phyloP scores from a whole-genome alignment of 2,329 filamentous ascomycete genomes.

The Ascochyta koolunga region DNA sequence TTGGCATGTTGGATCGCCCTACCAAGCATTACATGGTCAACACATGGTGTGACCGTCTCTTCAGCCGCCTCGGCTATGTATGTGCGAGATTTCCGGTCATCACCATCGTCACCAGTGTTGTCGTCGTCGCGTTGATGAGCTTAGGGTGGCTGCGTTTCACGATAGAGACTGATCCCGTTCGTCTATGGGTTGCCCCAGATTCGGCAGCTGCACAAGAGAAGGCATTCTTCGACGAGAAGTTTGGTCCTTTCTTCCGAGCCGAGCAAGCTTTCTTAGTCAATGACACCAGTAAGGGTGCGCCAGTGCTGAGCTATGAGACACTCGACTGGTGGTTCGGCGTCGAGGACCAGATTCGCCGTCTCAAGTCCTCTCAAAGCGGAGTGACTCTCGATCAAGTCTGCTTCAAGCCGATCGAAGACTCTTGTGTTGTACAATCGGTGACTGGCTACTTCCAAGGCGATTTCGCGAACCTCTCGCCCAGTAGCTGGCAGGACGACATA shows the following conservation, averaged over 20 bases:
- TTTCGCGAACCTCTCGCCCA: slow-evolving; percentile 64
- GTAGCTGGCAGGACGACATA: slow-evolving; percentile 75
- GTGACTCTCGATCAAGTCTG: slow-evolving; percentile 83
- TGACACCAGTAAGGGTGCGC: slow-evolving; percentile 71
- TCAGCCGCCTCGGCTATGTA: slow-evolving; percentile 77
- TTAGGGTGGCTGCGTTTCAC: slow-evolving; percentile 87
- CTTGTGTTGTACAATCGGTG: slow-evolving; percentile 92
- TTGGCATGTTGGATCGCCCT: slow-evolving; percentile 78
- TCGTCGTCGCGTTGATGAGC: slow-evolving; percentile 79
- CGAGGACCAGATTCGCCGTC: slow-evolving; percentile 74
- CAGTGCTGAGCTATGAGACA: slow-evolving; percentile 87
- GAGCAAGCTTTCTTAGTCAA: slow-evolving; percentile 96
- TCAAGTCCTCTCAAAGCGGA: slow-evolving; percentile 72
- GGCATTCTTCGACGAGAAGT: slow-evolving; percentile 87
- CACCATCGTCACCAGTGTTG: slow-evolving; percentile 77
- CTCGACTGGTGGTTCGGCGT: slow-evolving; percentile 93
- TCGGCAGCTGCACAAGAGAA: slow-evolving; percentile 93
- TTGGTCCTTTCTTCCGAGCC: slow-evolving; percentile 93
- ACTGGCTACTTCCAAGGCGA: slow-evolving; percentile 82
- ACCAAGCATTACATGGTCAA: slow-evolving; percentile 84
- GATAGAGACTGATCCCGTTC: slow-evolving; percentile 88
- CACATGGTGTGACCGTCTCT: slow-evolving; percentile 77
- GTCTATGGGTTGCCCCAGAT: slow-evolving; percentile 94
- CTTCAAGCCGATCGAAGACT: slow-evolving; percentile 88
- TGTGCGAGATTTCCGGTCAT: slow-evolving; percentile 84